A percentile compares a stretch with the other conserved stretches of the same genome.
phyloP scores from a whole-genome alignment of 176 grass and related monocot genomes.

The Carex kokanica region DNA sequence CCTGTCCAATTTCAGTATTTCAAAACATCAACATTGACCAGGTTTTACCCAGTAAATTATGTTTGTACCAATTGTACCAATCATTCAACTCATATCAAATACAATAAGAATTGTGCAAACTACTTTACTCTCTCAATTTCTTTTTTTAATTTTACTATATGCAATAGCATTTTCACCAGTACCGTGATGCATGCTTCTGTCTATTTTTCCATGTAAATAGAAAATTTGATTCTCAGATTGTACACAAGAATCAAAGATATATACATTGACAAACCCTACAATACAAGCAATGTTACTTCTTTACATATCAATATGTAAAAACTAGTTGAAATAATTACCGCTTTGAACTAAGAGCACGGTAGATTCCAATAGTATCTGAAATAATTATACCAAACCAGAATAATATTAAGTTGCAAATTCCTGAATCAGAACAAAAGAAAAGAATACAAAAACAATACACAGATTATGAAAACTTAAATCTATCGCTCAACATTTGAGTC shows the following conservation, averaged over 20 bases:
- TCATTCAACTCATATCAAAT: neutral
- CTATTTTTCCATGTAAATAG: neutral
- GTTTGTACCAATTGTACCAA: neutral
- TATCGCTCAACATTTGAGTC: neutral
- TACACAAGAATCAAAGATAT: neutral
- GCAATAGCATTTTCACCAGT: neutral
- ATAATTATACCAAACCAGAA: constrained; percentile 18
- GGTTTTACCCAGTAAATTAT: constrained; percentile 8
- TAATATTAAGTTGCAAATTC: neutral
- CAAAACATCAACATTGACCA: constrained; percentile 1
- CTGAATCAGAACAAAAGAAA: neutral
- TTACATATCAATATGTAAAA: neutral
- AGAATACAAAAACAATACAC: neutral
- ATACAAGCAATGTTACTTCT: neutral
- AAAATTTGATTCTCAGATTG: neutral
- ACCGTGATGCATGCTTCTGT: neutral
- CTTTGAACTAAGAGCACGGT: constrained; percentile 38
- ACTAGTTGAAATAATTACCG: constrained; percentile 41
- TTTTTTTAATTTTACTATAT: neutral
- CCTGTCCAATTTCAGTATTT: constrained; percentile 20
- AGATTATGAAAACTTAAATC: constrained; percentile 4
- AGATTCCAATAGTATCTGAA: constrained; percentile 70
- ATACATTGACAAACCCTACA: neutral
- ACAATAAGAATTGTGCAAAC: too few relatives aligned
- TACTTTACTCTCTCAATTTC: neutral